Evolutionary conservation across 441 rosid genomes (phyloP), one percentile per base, ranked within the genome.

Genomic region (Jatropha multifida): DNA sequence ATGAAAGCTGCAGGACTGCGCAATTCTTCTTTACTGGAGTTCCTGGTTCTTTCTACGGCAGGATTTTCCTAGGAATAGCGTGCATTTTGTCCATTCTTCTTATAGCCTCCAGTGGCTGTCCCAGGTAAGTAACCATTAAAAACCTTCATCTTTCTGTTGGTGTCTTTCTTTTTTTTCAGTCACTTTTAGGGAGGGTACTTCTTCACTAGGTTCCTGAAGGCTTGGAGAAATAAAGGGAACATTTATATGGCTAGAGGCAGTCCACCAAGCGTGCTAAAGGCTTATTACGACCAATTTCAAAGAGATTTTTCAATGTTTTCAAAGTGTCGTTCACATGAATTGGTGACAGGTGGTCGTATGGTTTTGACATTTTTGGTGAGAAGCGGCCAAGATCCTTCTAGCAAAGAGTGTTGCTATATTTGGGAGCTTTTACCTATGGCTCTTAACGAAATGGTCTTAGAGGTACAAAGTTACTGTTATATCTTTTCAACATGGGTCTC

Each of bases 81-180:
- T 89, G 11, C 81, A 89, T 32, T 85, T 89, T 49, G 76, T 87
- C 38, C 87, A 86, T 76, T 87, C 91, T 64, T 86, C 91, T 5
- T 89, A 84, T 26, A 83, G 89, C 56, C 89, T 89, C 66, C 74
- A 62, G 12, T 87, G 91, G 91, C 81, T 82, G 1, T 74, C 87
- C 65, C 61, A 73, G 65, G 81, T 79, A 1, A 42, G 46, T 42
- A 4, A 4, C 9, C 7, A 42, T 0, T 42, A 32, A 32, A 32
- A 32, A 42, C 46, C 46, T 59, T 13, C 18, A 0, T 40, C 20
- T 2, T 15, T 32, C 32, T 32, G 32, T 2, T 1, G 0, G 32
- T 32, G 32, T 32, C 32, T 32, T 32, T 32, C 32, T 32, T 32
- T 32, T 32, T 32, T 32, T 32, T 32, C 32, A 1, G 32, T 32